Evolutionary conservation across 129 eudicot species (phyloP).

Genomic region (Cynara cardunculus): DNA sequence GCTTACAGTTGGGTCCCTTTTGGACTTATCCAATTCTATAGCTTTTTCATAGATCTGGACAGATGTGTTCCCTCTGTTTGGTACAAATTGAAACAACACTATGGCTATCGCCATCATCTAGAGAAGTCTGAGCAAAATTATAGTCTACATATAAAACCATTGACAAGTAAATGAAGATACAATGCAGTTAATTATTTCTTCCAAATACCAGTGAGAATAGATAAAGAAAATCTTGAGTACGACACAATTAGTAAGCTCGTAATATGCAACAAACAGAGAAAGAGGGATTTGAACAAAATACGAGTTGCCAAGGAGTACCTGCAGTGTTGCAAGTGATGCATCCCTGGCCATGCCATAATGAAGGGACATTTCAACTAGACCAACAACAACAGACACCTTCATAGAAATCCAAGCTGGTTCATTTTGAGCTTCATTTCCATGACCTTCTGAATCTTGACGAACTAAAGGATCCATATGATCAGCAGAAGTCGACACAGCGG

Average conservation of each 20-base stretch:
- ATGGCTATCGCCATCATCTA: neutral
- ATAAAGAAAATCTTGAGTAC: neutral
- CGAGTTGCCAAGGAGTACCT: slow-evolving; percentile 43
- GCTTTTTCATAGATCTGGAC: neutral
- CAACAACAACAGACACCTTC: slow-evolving; percentile 68
- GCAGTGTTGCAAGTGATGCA: slow-evolving; percentile 83
- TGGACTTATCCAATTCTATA: neutral
- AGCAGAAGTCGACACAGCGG: slow-evolving; percentile 31
- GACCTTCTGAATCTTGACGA: slow-evolving; percentile 38
- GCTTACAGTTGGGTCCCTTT: too few relatives aligned
- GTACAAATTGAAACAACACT: neutral
- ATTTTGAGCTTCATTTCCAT: slow-evolving; percentile 40
- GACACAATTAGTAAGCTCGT: neutral
- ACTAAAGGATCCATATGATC: slow-evolving; percentile 30
- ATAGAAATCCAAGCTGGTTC: slow-evolving; percentile 55
- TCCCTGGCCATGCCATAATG: slow-evolving; percentile 82
- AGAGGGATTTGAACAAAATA: neutral
- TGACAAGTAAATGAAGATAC: neutral
- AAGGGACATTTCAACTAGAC: slow-evolving; percentile 75
- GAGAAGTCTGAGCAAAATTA: neutral
- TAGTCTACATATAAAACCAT: neutral
- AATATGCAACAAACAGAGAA: neutral
- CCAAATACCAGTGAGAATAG: neutral
- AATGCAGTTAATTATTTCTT: slow-evolving; percentile 1
- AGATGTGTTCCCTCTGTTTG: neutral